Percentiles rank a stretch among this genome's conserved stretches.
phyloP scores from a whole-genome alignment of 2,329 filamentous ascomycete species.

The Xylaria hypoxylon region DNA sequence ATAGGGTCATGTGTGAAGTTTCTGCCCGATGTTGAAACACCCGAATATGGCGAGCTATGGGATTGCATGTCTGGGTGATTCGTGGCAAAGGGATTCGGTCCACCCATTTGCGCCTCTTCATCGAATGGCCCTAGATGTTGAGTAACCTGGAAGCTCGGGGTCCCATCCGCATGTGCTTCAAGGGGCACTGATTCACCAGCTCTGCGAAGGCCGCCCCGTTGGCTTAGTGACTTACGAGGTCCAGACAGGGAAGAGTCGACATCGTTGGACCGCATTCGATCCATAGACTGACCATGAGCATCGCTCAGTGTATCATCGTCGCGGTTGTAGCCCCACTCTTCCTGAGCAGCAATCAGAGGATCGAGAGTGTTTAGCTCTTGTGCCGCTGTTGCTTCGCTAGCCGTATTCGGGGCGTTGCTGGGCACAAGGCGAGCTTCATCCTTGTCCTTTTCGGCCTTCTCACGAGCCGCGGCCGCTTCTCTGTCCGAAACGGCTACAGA shows the following conservation, averaged over 20 bases:
- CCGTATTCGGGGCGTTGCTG: conserved; percentile 21
- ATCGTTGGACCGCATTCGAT: conserved; percentile 54
- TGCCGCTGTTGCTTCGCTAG: conserved; percentile 59
- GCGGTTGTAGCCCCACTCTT: conserved; percentile 55
- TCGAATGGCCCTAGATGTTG: conserved; percentile 48
- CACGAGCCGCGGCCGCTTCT: conserved; percentile 72
- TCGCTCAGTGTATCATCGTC: conserved; percentile 53
- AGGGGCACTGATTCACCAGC: conserved; percentile 48
- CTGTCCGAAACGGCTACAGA: conserved; percentile 79
- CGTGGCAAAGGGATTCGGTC: conserved; percentile 41
- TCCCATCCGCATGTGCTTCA: conserved; percentile 35
- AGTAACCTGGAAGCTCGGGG: conserved; percentile 47
- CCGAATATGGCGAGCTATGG: conserved; percentile 37
- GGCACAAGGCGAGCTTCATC: conserved; percentile 76
- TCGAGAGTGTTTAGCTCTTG: conserved; percentile 58
- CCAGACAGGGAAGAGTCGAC: conserved; percentile 49
- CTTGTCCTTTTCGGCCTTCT: conserved; percentile 68
- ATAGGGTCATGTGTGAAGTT: conserved; percentile 20
- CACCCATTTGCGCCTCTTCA: conserved; percentile 51
- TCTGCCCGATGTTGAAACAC: conserved; percentile 31
- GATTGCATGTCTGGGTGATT: conserved; percentile 23
- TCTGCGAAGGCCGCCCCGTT: conserved; percentile 48
- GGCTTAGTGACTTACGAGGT: conserved; percentile 47
- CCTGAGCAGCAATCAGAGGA: conserved; percentile 50
- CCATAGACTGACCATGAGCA: conserved; percentile 49